These are phyloP conservation scores for Oryza glaberrima DNA, from an alignment of 176 grass and related monocot genomes.

Conservation along the genomic window DNA sequence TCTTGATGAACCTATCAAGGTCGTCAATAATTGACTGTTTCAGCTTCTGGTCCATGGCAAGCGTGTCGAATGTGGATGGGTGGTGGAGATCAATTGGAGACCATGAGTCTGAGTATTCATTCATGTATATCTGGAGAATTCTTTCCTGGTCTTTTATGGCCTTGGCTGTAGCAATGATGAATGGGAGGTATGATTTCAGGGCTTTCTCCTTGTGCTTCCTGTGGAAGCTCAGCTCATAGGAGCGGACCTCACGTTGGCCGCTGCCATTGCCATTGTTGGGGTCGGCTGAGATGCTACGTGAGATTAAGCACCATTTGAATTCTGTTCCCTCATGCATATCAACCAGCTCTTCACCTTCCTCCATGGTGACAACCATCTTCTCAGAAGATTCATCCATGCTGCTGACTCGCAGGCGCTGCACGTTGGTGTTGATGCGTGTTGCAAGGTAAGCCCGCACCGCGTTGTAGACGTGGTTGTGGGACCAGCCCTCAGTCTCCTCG, in stretches of 20 bases:
- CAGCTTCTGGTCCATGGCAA: slow-evolving; percentile 66
- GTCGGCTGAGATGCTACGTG: background rate
- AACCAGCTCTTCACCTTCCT: slow-evolving; percentile 61
- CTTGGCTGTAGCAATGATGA: slow-evolving; percentile 61
- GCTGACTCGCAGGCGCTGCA: slow-evolving; percentile 50
- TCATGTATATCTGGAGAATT: slow-evolving; percentile 61
- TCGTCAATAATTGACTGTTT: slow-evolving; percentile 74
- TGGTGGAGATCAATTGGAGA: slow-evolving; percentile 70
- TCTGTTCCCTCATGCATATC: slow-evolving; percentile 55
- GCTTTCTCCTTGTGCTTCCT: slow-evolving; percentile 70
- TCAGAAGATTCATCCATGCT: slow-evolving; percentile 35
- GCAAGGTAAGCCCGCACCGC: slow-evolving; percentile 60
- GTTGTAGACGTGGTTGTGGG: slow-evolving; percentile 48
- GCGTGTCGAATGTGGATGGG: slow-evolving; percentile 71
- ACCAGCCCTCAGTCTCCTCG: slow-evolving; percentile 50
- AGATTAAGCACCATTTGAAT: slow-evolving; percentile 59
- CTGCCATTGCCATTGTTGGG: background rate
- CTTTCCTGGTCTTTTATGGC: slow-evolving; percentile 56
- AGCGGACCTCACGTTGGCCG: slow-evolving; percentile 28
- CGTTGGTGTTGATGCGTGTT: slow-evolving; percentile 33
- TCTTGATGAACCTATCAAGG: slow-evolving; percentile 63
- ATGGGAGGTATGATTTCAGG: slow-evolving; percentile 69
- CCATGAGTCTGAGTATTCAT: slow-evolving; percentile 52
- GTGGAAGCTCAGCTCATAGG: slow-evolving; percentile 69
- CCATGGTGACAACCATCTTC: slow-evolving; percentile 57